Base-by-base conservation (phyloP, 768 basidiomycete genomes). In the Podaxis rugospora region DNA sequence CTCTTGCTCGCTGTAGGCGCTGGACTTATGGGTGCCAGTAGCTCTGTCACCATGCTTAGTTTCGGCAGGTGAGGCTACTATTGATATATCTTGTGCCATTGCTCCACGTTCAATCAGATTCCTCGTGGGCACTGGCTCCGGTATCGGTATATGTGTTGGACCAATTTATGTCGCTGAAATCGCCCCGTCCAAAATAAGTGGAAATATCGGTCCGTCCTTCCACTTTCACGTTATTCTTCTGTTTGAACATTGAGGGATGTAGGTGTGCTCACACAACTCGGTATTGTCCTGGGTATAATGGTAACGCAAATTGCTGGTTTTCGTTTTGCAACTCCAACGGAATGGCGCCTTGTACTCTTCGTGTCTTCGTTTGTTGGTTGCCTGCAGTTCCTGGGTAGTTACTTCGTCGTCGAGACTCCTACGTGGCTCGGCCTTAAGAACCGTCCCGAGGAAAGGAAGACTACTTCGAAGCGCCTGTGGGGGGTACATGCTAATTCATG, bases 141-240 rank as follows among this genome's bases (percentile, higher is more conserved):
- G 91, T 42, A 68, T 91, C 58, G 88, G 88, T 37, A 71, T 92
- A 5, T 90, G 89, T 65, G 84, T 92, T n/a, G 84, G 85, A 3
- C 95, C 95, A 9, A 81, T 95, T 37, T 95, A 85, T 72, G 78
- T 96, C n/a, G 80, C 89, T 4, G 92, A 95, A 71, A 87, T 96
- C 11, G 86, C 93, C 0, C 95, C 94, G 0, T 74, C 83, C 2
- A 80, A 81, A 50, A 89, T 93, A 59, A 87, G 84, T 65, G 90
- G 90, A 18, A 88, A 77, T 58, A 76, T 94, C 63, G 92, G 92
- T 86, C 62, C 25, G 81, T 70, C 11, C 13, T 47, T 3, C 54
- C 5, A 32, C 32, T 36, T 27, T n/a, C 40, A 1, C 11, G 5
- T n/a, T 5, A 37, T 18, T 21, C 36, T 36, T 25, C 32, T 54